These are phyloP conservation scores for Phalaenopsis hybrid DNA, from an alignment of 116 monocot species.

Conservation along the genomic window DNA sequence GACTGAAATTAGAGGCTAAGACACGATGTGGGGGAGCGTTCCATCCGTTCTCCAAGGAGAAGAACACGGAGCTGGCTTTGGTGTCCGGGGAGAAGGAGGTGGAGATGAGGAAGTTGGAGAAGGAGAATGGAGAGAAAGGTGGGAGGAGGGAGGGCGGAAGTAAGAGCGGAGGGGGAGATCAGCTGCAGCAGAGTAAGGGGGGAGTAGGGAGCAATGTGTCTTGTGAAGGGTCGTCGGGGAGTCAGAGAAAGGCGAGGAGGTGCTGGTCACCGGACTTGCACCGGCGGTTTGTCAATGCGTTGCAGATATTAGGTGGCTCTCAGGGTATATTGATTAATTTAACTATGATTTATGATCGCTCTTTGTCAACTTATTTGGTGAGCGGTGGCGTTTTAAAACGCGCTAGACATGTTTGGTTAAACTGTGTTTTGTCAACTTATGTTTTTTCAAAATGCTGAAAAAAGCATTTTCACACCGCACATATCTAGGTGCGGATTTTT, in stretches of 20 bases:
- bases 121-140: too few relatives aligned
- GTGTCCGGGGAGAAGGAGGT: slow-evolving; percentile 11
- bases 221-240: slow-evolving; percentile 13
- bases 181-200: slow-evolving; percentile 6
- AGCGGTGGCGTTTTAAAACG: too few relatives aligned
- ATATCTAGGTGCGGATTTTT: too few relatives aligned
- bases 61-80: slow-evolving; percentile 43
- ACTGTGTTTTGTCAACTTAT: too few relatives aligned
- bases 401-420: too few relatives aligned
- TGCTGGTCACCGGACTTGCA: slow-evolving; percentile 99
- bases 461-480: too few relatives aligned
- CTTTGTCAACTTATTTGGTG: too few relatives aligned
- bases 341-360: too few relatives aligned
- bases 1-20: neutral
- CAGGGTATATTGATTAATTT: slow-evolving; percentile 11
- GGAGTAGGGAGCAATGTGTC: neutral
- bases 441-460: too few relatives aligned
- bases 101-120: neutral
- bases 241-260: slow-evolving; percentile 68
- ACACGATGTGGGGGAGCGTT: slow-evolving; percentile 55
- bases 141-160: neutral
- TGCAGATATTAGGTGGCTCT: slow-evolving; percentile 80
- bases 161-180: neutral
- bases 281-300: slow-evolving; percentile 85
- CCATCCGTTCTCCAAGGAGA: slow-evolving; percentile 66